Evolutionary conservation across 106 monocot species (phyloP).

Genomic region (Platanthera zijinensis): DNA sequence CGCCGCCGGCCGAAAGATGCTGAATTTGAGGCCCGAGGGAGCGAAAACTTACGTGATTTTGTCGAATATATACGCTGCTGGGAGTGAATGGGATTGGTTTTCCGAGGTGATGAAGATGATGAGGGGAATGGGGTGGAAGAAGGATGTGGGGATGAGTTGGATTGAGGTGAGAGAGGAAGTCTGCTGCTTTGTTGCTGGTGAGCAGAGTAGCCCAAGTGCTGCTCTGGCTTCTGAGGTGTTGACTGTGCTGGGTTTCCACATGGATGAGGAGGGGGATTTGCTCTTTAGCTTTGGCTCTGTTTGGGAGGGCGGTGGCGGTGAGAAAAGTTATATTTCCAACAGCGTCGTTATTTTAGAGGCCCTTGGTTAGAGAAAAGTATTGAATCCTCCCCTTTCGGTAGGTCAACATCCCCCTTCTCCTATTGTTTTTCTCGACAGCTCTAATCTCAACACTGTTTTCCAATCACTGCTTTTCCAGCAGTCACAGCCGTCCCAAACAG

Average conservation of each 20-base stretch:
- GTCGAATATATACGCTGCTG: conserved; percentile 50
- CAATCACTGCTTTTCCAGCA: too few species aligned
- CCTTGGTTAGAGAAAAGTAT: too few species aligned
- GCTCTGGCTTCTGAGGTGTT: conserved; percentile 20
- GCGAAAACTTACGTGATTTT: conserved; percentile 51
- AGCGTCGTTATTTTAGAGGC: too few species aligned
- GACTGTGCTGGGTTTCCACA: conserved; percentile 29
- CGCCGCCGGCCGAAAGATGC: conserved; percentile 37
- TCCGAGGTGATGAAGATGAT: conserved; percentile 34
- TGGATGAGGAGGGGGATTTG: conserved; percentile 9
- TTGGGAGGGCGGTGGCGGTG: too few species aligned
- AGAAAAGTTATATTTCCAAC: too few species aligned
- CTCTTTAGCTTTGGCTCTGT: neutral
- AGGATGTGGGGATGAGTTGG: conserved; percentile 73
- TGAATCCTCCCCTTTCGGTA: too few species aligned
- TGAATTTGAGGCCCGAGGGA: conserved; percentile 36
- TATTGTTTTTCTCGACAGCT: too few species aligned
- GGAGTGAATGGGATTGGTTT: conserved; percentile 48
- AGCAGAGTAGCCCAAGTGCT: conserved; percentile 27
- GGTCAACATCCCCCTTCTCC: too few species aligned
- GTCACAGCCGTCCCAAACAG: too few species aligned
- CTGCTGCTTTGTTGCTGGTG: conserved; percentile 40
- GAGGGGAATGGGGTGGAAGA: conserved; percentile 28
- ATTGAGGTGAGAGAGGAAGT: conserved; percentile 50
- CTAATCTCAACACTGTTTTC: too few species aligned